Conservation (phyloP, 139 green algal species). For the Auxenochlorella protothecoides region DNA sequence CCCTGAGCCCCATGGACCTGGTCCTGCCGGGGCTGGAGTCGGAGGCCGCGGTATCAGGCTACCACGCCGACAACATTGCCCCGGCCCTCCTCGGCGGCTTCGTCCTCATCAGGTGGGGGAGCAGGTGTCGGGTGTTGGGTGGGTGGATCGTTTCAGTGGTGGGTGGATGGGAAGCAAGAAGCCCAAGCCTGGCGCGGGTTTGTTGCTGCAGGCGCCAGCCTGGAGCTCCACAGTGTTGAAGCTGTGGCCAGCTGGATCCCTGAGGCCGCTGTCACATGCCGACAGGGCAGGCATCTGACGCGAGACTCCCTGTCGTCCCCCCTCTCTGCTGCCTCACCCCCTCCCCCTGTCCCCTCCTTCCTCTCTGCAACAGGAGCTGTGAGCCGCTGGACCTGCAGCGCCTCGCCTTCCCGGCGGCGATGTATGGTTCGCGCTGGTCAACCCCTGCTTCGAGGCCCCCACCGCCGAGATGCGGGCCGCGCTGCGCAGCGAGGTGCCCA, state of each 20-base stretch:
- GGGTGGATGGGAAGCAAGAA: too few species aligned
- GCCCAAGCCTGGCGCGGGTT: too few species aligned
- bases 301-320: not conserved
- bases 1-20: constrained; percentile 65
- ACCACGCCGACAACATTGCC: constrained; percentile 95
- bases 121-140: too few species aligned
- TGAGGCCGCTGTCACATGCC: too few species aligned
- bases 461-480: constrained; percentile 89
- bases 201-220: too few species aligned
- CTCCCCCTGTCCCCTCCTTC: not conserved
- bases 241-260: too few species aligned
- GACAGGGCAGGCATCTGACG: too few species aligned
- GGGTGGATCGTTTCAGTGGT: too few species aligned
- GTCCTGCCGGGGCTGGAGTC: constrained; percentile 70
- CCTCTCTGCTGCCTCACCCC: constrained; percentile 8
- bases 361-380: constrained; percentile 25
- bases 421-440: constrained; percentile 90
- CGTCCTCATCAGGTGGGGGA: constrained; percentile 66
- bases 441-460: constrained; percentile 86
- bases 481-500: constrained; percentile 75
- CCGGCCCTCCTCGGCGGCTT: constrained; percentile 89
- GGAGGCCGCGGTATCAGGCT: constrained; percentile 84
- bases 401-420: constrained; percentile 26
- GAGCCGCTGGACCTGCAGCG: constrained; percentile 60
- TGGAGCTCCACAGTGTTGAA: too few species aligned